Base-by-base conservation (phyloP, 257 asterid species). In the Plantago elongata region DNA sequence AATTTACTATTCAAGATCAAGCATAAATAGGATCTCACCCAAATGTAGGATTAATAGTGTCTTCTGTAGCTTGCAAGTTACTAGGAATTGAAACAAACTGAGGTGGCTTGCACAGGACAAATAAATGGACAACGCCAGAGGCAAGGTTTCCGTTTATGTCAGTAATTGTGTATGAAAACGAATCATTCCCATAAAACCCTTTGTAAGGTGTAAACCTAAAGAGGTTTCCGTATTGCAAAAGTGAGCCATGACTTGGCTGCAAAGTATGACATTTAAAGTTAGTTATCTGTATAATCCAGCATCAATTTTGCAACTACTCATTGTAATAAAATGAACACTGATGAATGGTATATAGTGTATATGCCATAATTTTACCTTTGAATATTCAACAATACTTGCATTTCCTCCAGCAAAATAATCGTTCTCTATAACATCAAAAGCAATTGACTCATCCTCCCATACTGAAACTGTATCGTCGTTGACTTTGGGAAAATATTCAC, bases 381-480 rank as follows among this genome's bases (percentile, higher is more conserved):
- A 78, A 72, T 72, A 72, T 49, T 86, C 83, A 58, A 73, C n/a
- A 73, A 89, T 67, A 37, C 78, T 86, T 61, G 94, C 88, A 61
- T 79, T 84, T 18, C 83, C 89, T 69, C 82, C 84, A 5, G 81
- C 76, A 69, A 80, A 78, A 66, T 75, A 86, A 72, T 89, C 99
- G 13, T 92, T 92, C 12, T 72, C 76, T 17, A 86, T 55, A 62
- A 76, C 83, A 67, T 89, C 67, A 60, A 92, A 83, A 59, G 83
- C 88, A 49, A 75, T 62, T 15, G 97, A 86, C 72, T 92, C 99
- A 58, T 86, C 94, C 84, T 89, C 97, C 99, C 97, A 92, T 18
- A 88, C 85, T 4, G 78, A 68, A 15, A 86, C 62, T 1, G 78
- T 75, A 63, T 92, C 96, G 18, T 84, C 69, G 63, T 61, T 62